Evolutionary conservation across 768 basidiomycete species (phyloP).

Genomic region (Lanmaoa pseudosensibilis): DNA sequence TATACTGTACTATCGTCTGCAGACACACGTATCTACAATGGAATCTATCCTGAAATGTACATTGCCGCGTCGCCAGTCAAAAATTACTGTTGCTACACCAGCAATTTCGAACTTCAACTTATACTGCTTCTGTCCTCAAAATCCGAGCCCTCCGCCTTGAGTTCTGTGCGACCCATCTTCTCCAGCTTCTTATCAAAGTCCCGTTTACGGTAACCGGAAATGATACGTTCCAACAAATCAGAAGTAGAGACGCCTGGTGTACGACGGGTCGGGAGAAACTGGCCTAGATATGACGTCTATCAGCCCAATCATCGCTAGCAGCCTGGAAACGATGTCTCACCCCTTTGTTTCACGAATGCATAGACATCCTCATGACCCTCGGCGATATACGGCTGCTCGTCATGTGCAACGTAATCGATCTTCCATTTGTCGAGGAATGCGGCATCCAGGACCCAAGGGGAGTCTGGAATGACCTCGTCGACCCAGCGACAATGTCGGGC

Average conservation of each 20-base stretch:
- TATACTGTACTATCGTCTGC: conserved; percentile 7
- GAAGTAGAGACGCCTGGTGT: conserved; percentile 96
- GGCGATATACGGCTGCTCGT: conserved; percentile 83
- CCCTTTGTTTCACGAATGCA: conserved; percentile 72
- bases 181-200: conserved; percentile 87
- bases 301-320: neutral
- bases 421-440: conserved; percentile 80
- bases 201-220: conserved; percentile 78
- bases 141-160: conserved; percentile 54
- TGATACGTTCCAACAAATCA: conserved; percentile 88
- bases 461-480: conserved; percentile 87
- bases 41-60: neutral
- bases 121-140: conserved; percentile 19
- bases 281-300: conserved; percentile 50
- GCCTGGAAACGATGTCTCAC: conserved; percentile 40
- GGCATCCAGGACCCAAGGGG: conserved; percentile 86
- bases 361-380: conserved; percentile 89
- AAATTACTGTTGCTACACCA: neutral
- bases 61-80: neutral
- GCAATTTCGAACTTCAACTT: conserved; percentile 4
- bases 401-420: conserved; percentile 98
- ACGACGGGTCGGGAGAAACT: conserved; percentile 92
- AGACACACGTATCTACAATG: neutral
- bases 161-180: conserved; percentile 80
- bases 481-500: conserved; percentile 98